These are phyloP conservation scores for Nicotiana undulata DNA, from an alignment of 257 asterid species.

Conservation along the genomic window DNA sequence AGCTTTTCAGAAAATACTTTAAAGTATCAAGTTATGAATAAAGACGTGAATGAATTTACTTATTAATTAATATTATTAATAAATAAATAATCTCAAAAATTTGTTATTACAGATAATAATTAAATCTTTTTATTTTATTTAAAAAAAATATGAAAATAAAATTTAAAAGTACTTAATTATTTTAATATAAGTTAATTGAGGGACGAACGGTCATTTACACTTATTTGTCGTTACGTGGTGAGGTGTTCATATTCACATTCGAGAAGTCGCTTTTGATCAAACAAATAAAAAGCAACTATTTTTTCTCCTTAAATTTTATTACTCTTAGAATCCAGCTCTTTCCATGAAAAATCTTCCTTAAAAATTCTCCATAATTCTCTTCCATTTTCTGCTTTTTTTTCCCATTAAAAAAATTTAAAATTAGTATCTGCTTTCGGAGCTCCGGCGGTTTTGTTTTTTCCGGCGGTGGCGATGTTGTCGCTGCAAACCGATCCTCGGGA, in stretches of 20 bases:
- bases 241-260: background rate
- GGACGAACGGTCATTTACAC: background rate
- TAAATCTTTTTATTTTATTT: too few species aligned
- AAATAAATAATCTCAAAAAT: too few species aligned
- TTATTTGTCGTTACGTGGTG: background rate
- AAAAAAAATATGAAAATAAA: too few species aligned
- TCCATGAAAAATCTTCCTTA: background rate
- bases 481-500: constrained; percentile 84
- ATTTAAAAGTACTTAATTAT: too few species aligned
- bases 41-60: too few species aligned
- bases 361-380: background rate
- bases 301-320: background rate
- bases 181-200: background rate
- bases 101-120: too few species aligned
- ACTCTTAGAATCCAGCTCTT: background rate
- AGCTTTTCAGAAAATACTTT: too few species aligned
- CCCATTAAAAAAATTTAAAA: background rate
- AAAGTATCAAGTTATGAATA: too few species aligned
- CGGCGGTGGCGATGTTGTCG: constrained; percentile 56
- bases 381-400: background rate
- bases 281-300: background rate
- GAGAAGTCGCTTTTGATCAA: background rate
- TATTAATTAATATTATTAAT: too few species aligned
- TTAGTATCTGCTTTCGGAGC: background rate
- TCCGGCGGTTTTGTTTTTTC: background rate